Conservation (phyloP, 2,329 filamentous ascomycete species). For the Penicillium sp. region DNA sequence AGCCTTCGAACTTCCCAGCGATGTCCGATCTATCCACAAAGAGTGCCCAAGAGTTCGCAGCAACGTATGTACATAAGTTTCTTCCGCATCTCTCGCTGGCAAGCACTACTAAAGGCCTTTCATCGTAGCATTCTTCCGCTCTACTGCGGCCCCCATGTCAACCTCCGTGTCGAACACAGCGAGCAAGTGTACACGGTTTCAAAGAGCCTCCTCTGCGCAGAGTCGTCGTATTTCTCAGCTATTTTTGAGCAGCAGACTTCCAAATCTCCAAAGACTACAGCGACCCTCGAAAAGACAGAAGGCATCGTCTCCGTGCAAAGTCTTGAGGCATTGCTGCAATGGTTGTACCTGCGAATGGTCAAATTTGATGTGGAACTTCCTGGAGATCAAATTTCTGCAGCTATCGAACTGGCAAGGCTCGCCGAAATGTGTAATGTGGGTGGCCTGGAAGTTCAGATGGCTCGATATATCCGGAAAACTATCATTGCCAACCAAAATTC, state of each 20-base stretch:
- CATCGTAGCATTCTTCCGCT: conserved; percentile 3
- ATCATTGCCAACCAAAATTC: neutral
- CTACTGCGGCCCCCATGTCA: conserved; percentile 4
- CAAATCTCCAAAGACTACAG: neutral
- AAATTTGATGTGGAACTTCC: neutral
- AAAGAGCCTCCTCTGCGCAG: conserved; percentile 4
- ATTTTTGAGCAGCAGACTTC: neutral
- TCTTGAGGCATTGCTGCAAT: neutral
- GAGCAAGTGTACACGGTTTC: conserved; percentile 4
- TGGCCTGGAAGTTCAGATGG: neutral
- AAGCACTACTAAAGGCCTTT: neutral
- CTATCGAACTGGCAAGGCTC: neutral
- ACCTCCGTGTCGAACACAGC: conserved; percentile 1
- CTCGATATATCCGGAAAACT: neutral
- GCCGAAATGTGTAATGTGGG: neutral
- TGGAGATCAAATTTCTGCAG: neutral
- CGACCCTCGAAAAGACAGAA: neutral
- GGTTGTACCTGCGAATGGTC: neutral
- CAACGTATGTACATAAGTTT: too few relatives aligned
- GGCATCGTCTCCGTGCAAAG: neutral
- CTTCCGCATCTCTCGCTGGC: too few relatives aligned
- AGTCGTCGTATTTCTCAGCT: conserved; percentile 1
- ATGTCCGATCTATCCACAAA: too few relatives aligned
- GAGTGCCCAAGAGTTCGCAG: too few relatives aligned
- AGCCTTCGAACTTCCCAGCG: too few relatives aligned